Evolutionary conservation across 768 basidiomycete genomes (phyloP).

Genomic region (Phaeotremella skinneri): DNA sequence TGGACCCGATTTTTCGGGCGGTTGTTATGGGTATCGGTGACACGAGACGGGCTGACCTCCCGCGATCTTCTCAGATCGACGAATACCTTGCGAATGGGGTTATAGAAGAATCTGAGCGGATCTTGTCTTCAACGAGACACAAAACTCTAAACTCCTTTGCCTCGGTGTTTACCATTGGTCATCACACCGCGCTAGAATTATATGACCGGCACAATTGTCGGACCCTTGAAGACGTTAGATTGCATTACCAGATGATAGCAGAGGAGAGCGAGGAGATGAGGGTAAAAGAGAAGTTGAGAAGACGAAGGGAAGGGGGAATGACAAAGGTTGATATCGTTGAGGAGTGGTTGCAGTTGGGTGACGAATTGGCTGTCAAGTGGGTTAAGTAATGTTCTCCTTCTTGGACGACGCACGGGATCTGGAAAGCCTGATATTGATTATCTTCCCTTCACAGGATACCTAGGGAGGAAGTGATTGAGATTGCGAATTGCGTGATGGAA

Average conservation of each 20-base stretch:
- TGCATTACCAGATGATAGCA: constrained; percentile 50
- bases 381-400: constrained; percentile 6
- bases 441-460: constrained; percentile 59
- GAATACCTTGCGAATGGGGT: constrained; percentile 42
- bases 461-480: constrained; percentile 72
- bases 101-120: constrained; percentile 39
- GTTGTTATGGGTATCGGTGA: neutral
- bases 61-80: constrained; percentile 39
- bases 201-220: constrained; percentile 54
- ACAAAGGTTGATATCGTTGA: constrained; percentile 48
- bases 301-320: constrained; percentile 46
- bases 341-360: constrained; percentile 47
- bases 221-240: constrained; percentile 59
- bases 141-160: constrained; percentile 41
- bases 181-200: constrained; percentile 41
- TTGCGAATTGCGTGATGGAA: constrained; percentile 65
- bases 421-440: neutral
- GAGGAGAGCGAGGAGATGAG: constrained; percentile 53
- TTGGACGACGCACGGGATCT: neutral
- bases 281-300: constrained; percentile 55
- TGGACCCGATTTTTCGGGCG: neutral
- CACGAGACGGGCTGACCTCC: neutral
- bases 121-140: constrained; percentile 38
- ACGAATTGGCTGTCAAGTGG: constrained; percentile 49
- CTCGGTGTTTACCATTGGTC: constrained; percentile 48